Evolutionary conservation across 163 green algal species (phyloP).

Genomic region (Smithsoniella earleae): DNA sequence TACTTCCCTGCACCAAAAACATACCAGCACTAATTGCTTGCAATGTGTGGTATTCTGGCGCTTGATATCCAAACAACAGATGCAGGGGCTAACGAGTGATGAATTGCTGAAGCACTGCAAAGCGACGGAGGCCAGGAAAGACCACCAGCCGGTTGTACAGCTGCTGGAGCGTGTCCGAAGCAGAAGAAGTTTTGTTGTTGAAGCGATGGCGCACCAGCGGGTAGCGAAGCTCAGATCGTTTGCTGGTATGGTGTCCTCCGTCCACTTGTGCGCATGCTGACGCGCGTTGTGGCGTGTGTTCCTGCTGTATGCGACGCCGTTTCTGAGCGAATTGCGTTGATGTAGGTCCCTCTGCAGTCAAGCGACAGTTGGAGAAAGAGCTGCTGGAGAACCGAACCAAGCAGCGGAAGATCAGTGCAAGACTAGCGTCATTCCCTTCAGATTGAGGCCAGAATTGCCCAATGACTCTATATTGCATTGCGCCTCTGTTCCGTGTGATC

Average conservation of each 20-base stretch:
- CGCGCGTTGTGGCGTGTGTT: not conserved
- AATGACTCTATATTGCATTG: too few species aligned
- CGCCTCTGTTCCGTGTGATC: too few species aligned
- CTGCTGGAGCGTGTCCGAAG: not conserved
- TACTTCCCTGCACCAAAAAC: too few species aligned
- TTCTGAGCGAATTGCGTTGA: not conserved
- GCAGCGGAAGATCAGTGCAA: not conserved
- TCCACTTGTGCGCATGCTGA: not conserved
- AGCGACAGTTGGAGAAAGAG: not conserved
- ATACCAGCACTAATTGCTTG: too few species aligned
- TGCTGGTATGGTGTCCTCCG: not conserved
- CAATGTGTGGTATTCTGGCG: too few species aligned
- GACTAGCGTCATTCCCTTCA: not conserved
- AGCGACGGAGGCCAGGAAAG: not conserved
- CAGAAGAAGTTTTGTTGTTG: not conserved
- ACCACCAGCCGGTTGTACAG: not conserved
- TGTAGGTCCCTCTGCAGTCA: not conserved
- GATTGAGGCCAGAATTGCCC: too few species aligned
- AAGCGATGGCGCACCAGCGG: not conserved
- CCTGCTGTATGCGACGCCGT: not conserved
- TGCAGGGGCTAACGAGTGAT: too few species aligned
- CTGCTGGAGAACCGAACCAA: constrained; percentile 19
- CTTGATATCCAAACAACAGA: too few species aligned
- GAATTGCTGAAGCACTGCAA: too few species aligned
- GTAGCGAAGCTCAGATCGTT: not conserved